Conservation (phyloP, 176 grass and related monocot genomes). For the Eragrostis nindensis region DNA sequence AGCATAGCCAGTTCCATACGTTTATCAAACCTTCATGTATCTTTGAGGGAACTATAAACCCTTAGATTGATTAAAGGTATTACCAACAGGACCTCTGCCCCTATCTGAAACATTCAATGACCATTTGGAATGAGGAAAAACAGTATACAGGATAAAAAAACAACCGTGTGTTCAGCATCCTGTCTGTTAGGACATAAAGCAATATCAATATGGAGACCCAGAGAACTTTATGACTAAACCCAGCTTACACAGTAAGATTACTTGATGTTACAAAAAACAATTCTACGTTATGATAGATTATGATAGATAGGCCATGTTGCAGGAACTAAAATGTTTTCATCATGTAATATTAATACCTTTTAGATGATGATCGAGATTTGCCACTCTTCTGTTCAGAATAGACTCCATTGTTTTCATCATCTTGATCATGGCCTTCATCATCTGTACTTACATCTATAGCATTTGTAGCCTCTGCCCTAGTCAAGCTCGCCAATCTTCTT, state of each 20-base stretch:
- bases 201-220: slow-evolving; percentile 6
- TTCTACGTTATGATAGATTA: not conserved
- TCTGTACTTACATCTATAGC: not conserved
- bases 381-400: slow-evolving; percentile 17
- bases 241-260: not conserved
- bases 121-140: not conserved
- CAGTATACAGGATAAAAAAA: not conserved
- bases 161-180: not conserved
- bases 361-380: slow-evolving; percentile 1
- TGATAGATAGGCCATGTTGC: not conserved
- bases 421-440: slow-evolving; percentile 16
- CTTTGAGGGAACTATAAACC: not conserved
- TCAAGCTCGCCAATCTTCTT: slow-evolving; percentile 44
- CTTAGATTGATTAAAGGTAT: not conserved
- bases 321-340: slow-evolving; percentile 14
- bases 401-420: slow-evolving; percentile 11
- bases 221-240: not conserved
- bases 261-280: not conserved
- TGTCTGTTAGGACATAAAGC: slow-evolving; percentile 8
- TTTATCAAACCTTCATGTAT: not conserved
- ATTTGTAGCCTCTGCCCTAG: slow-evolving; percentile 34
- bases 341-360: slow-evolving; percentile 29
- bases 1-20: not conserved
- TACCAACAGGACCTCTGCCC: not conserved
- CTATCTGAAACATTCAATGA: not conserved